Evolutionary conservation across 2,329 filamentous ascomycete species (phyloP).

Genomic region (Juglanconis juglandina): DNA sequence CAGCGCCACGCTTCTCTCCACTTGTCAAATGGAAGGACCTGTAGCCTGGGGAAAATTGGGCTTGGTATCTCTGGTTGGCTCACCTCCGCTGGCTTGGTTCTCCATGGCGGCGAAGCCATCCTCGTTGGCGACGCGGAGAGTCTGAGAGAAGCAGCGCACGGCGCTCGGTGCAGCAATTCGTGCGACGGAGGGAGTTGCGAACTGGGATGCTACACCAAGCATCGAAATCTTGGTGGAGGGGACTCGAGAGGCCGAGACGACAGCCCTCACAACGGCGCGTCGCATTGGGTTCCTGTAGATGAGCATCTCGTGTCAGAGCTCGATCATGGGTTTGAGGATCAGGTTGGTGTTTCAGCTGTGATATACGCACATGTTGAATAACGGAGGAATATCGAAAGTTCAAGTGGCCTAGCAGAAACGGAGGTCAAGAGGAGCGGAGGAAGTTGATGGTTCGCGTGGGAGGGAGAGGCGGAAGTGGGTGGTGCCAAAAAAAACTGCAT

Average conservation of each 20-base stretch:
- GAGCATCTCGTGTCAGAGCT: slow-evolving; percentile 8
- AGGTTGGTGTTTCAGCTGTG: too few species aligned
- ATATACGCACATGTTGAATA: slow-evolving; percentile 12
- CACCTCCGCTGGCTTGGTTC: slow-evolving; percentile 8
- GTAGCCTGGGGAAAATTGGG: slow-evolving; percentile 3
- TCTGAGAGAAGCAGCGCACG: slow-evolving; percentile 31
- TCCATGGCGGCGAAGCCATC: slow-evolving; percentile 13
- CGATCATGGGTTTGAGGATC: not conserved
- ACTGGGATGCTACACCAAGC: slow-evolving; percentile 23
- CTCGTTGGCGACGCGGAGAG: slow-evolving; percentile 19
- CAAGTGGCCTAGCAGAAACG: not conserved
- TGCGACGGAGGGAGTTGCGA: slow-evolving; percentile 15
- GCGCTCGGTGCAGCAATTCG: slow-evolving; percentile 15
- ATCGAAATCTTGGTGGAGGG: slow-evolving; percentile 21
- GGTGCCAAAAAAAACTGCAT: not conserved
- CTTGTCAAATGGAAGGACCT: not conserved
- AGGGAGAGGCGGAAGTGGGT: not conserved
- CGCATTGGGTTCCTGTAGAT: slow-evolving; percentile 30
- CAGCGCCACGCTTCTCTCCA: not conserved
- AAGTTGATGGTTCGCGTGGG: not conserved
- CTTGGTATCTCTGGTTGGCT: slow-evolving; percentile 3
- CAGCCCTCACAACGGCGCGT: slow-evolving; percentile 30
- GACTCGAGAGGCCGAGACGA: slow-evolving; percentile 28
- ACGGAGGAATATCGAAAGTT: not conserved
- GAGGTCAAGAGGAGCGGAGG: too few species aligned